These are phyloP conservation scores for Thalassiosira delicatula DNA, from an alignment of 352 stramenopile species.

Conservation along the genomic window DNA sequence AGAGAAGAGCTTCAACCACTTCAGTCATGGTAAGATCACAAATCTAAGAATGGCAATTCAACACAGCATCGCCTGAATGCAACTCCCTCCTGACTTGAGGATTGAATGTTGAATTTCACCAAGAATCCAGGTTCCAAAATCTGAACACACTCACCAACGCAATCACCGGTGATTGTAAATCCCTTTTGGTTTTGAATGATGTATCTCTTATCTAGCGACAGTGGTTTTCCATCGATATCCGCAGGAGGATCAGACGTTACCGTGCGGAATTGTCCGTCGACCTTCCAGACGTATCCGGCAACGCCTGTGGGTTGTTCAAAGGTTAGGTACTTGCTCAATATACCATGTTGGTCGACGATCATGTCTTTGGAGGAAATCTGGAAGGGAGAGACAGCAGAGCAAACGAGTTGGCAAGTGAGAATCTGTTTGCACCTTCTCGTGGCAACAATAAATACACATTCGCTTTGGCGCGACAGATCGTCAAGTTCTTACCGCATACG, in stretches of 20 bases:
- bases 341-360: background rate
- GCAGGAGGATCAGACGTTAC: constrained; percentile 8
- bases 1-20: no score
- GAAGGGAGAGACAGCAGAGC: background rate
- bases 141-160: no score
- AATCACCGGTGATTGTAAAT: no score
- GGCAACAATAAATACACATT: background rate
- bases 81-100: no score
- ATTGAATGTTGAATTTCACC: no score
- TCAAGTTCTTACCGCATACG: constrained; percentile 1
- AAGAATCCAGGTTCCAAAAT: no score
- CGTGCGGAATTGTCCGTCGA: constrained; percentile 49
- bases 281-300: constrained; percentile 38
- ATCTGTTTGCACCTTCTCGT: background rate
- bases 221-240: no score
- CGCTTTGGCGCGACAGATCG: background rate
- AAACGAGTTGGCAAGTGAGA: background rate
- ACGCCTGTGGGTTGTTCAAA: constrained; percentile 8
- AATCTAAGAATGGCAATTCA: no score
- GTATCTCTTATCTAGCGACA: no score
- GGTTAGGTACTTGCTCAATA: constrained; percentile 19
- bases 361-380: background rate
- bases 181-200: no score
- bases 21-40: no score
- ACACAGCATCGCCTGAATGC: no score